Conservation (phyloP, 768 basidiomycete genomes). For the Megacollybia marginata region DNA sequence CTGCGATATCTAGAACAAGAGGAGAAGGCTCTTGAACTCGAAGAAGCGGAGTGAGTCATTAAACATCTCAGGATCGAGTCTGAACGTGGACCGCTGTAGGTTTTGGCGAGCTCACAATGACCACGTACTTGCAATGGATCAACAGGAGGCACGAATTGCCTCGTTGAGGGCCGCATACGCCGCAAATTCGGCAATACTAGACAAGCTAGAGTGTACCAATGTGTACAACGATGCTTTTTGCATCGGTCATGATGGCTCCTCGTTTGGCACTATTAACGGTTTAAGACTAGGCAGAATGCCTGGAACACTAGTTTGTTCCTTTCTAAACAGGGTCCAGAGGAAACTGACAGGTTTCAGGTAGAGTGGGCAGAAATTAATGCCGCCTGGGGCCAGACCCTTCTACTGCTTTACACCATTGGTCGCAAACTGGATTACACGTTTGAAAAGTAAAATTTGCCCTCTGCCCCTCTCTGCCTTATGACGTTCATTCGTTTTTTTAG, state of each 20-base stretch:
- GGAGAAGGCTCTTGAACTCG: slow-evolving; percentile 69
- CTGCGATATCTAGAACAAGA: slow-evolving; percentile 63
- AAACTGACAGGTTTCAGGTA: slow-evolving; percentile 41
- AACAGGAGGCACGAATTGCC: slow-evolving; percentile 62
- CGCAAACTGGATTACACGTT: slow-evolving; percentile 88
- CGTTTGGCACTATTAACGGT: slow-evolving; percentile 97
- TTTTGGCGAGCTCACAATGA: slow-evolving; percentile 81
- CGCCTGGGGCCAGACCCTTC: slow-evolving; percentile 94
- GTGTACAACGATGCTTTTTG: slow-evolving; percentile 96
- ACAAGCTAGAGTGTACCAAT: slow-evolving; percentile 85
- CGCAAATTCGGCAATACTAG: slow-evolving; percentile 66
- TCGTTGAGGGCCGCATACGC: slow-evolving; percentile 73
- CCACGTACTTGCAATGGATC: slow-evolving; percentile 55
- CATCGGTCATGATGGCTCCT: slow-evolving; percentile 81
- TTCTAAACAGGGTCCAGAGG: no score
- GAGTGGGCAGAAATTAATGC: slow-evolving; percentile 99
- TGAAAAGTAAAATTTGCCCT: slow-evolving; percentile 51
- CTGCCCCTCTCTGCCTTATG: not conserved
- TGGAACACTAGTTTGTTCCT: slow-evolving; percentile 59
- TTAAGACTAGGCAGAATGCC: slow-evolving; percentile 85
- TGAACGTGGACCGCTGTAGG: slow-evolving; percentile 27
- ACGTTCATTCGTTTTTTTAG: slow-evolving; percentile 29
- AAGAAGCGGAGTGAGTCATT: slow-evolving; percentile 71
- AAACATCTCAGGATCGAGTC: not conserved
- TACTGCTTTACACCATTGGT: slow-evolving; percentile 86